Evolutionary conservation across 2,329 filamentous ascomycete genomes (phyloP), one percentile per base, ranked within the genome.

Genomic region (Talaromyces atroroseus): DNA sequence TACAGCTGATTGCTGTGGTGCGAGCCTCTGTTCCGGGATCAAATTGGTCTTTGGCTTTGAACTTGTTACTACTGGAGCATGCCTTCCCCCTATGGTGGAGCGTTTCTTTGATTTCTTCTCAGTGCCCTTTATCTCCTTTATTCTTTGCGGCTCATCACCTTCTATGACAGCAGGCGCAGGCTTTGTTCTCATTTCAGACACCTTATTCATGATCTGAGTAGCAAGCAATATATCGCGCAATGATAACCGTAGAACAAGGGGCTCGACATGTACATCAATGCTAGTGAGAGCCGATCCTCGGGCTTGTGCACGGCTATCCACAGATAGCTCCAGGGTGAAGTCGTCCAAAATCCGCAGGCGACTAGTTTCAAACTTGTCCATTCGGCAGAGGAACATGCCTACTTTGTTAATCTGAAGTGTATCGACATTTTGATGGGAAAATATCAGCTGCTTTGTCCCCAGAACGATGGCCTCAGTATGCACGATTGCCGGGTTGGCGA

Each of bases 341-440:
- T 99, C 92, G 68, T 99, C 95, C 32, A 99, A 83, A 59, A 99
- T 96, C 18, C 94, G 86, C 48, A 99, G 80, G 38, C 90, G 85
- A 42, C 87, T 92, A 3, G 89, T 91, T 63, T 99, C 92, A 64
- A 97, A 97, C 61, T 86, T 89, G 71, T 99, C 95, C 94, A 99
- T 99, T 12, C 94, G 88, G 68, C 95, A 99, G 32, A 99, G 74
- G 71, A 96, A 99, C 94, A 99, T 99, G 64, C 94, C 94, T 53
- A 97, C 83, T 67, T 97, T 87, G 7, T 90, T 92, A 2, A 99
- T 85, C 68, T 99, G 92, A 67, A 99, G 82, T 0, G 94, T 96
- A 63, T 95, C 82, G 8, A 92, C 90, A 75, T 97, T 90, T 70
- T 99, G 95, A 65, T 95, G 89, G 1, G 92, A 95, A 11, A 97